Base-by-base conservation (phyloP, 805 yeast species). In the Metschnikowia kofuensis region DNA sequence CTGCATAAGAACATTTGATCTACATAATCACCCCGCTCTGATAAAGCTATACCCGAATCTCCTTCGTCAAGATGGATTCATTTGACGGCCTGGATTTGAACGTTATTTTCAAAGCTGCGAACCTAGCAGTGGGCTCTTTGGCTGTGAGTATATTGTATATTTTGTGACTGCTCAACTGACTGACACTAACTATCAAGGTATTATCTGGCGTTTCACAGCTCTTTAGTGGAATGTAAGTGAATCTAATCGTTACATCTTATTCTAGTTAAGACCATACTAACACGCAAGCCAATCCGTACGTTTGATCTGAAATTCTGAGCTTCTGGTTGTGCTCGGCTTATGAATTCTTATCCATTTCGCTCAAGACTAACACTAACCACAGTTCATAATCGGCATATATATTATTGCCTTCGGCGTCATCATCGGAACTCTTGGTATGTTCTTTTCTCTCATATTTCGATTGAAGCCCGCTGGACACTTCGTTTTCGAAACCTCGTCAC, bases 331-430 rank as follows among this genome's bases (percentile, higher is more conserved):
- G 38, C 21, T 26, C 15, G 6, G 12, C n/a, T 11, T 37, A 10
- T 13, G 15, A 11, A 14, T 6, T 35, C 1, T 2, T 12, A 14
- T 12, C n/a, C 21, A 16, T 38, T n/a, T n/a, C n/a, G 15, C n/a
- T 26, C 16, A 10, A 9, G 26, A 11, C 35, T 28, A 9, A 26
- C 57, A 61, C 67, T 66, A 61, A 63, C 64, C 12, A 14, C 65
- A 75, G 64, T 83, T 84, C 60, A 62, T 85, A 32, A 68, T 80
- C 42, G 87, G 87, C 1, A 40, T 84, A n/a, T 83, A 76, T 60
- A 69, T 84, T 16, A 68, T 83, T 29, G 70, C 70, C 5, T 69
- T 84, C 41, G 87, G 90, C 21, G 70, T 67, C 4, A 69, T 72
- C 8, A 76, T 84, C 46, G 80, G 82, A 8, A 68, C 72, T 40